A percentile compares a stretch with the other conserved stretches of the same genome.
Evolutionary conservation across 2,329 filamentous ascomycete species (phyloP).

Genomic region (Rutstroemia sp.): DNA sequence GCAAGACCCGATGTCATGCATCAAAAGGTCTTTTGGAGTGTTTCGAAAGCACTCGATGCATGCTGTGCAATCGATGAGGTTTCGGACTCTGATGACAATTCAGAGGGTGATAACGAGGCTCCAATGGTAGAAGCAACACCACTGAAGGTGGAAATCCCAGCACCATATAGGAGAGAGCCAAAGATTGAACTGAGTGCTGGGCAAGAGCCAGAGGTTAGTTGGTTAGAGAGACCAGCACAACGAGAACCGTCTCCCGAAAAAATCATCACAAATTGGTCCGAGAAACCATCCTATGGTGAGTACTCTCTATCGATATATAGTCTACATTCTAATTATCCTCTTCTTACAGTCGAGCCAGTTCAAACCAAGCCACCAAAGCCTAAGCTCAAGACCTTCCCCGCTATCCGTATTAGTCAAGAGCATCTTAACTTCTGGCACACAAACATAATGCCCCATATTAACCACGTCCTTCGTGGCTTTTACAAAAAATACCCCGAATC

Average conservation of each 20-base stretch:
- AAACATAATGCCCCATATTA: conserved; percentile 64
- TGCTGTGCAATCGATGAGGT: conserved; percentile 55
- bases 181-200: conserved; percentile 11
- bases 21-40: conserved; percentile 49
- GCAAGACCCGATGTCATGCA: conserved; percentile 44
- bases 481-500: conserved; percentile 69
- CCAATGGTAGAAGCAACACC: conserved; percentile 25
- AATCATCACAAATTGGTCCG: conserved; percentile 14
- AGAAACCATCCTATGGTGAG: conserved; percentile 18
- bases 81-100: conserved; percentile 38
- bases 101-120: conserved; percentile 41
- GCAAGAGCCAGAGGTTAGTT: conserved; percentile 12
- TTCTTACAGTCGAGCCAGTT: conserved; percentile 10
- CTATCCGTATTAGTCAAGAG: conserved; percentile 49
- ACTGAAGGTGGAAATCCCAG: conserved; percentile 14
- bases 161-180: conserved; percentile 10
- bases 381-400: conserved; percentile 52
- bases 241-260: conserved; percentile 12
- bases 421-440: conserved; percentile 66
- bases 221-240: conserved; percentile 20
- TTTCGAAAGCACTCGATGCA: conserved; percentile 42
- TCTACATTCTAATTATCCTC: conserved; percentile 1
- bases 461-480: conserved; percentile 61
- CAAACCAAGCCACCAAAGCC: conserved; percentile 21
- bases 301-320: not conserved